Base-by-base conservation (phyloP, 2,329 filamentous ascomycete species). In the Penicillium thymicola region DNA sequence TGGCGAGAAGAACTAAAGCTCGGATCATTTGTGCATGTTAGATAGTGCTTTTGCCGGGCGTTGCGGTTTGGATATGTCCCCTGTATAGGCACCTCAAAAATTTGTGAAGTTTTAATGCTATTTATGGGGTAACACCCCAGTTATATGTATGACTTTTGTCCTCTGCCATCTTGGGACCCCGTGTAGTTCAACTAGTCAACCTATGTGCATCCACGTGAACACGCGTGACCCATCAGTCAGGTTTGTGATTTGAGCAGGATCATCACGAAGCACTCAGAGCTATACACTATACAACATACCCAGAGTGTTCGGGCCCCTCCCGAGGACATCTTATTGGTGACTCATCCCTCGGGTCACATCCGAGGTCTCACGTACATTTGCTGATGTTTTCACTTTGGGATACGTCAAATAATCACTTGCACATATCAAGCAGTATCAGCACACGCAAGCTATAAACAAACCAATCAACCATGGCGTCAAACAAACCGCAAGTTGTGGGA, bases 61-160 rank as follows among this genome's bases (percentile, higher is more conserved):
- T 66, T 59, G 57, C 48, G 61, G 66, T 59, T 61, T 54, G 58
- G 60, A 68, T 59, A 67, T 55, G 58, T 65, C 64, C 58, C 62
- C 51, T 65, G 65, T 67, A 65, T 64, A 67, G 63, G 65, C 63
- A 58, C 61, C 61, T 55, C 52, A 65, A 66, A 65, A 65, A 60
- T 63, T 65, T 60, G 64, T 61, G 36, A 56, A 52, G 50, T 51
- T 56, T 56, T 56, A 56, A 56, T 56, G 54, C 54, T 46, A 55
- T 46, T 44, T 36, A 42, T 51, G 38, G 54, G 41, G 27, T 56
- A 23, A 40, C 14, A 36, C 28, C 48, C 54, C 42, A 46, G 30
- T 52, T 28, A 46, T 38, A 52, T 56, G 41, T 52, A 56, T 36
- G 52, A 13, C 13, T 51, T 16, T 55, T 30, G 5, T 6, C 10